Percentiles rank a stretch among this genome's conserved stretches.
Conservation (phyloP, 179 eudicot species). For the Monotropa hypopitys region DNA sequence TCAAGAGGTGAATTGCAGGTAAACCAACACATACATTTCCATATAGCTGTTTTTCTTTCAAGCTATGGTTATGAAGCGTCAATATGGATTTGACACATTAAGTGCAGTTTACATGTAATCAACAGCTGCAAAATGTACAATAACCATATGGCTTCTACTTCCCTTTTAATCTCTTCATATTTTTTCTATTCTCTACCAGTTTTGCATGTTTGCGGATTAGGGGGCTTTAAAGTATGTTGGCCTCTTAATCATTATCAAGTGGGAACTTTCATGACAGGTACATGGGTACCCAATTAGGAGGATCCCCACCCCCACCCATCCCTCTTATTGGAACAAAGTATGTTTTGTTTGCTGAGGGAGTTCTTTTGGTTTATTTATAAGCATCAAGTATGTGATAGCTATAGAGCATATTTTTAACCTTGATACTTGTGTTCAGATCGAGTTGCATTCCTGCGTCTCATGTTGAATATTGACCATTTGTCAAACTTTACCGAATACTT, state of each 20-base stretch:
- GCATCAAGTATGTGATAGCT: not conserved
- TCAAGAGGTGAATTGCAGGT: constrained; percentile 98
- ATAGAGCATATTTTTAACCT: not conserved
- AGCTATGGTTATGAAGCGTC: not conserved
- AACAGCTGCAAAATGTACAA: not conserved
- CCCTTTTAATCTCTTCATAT: not conserved
- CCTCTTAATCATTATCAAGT: not conserved
- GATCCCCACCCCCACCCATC: not conserved
- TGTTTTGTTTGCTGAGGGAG: not conserved
- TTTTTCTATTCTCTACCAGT: not conserved
- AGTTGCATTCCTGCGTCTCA: not conserved
- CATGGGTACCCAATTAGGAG: not conserved
- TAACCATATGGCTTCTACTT: not conserved
- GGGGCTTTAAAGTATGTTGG: not conserved
- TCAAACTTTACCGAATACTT: not conserved
- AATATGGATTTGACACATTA: not conserved
- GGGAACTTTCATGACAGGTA: not conserved
- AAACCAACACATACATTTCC: not conserved
- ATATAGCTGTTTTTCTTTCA: not conserved
- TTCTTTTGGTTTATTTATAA: not conserved
- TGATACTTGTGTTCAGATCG: not conserved
- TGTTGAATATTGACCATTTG: not conserved
- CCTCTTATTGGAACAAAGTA: not conserved
- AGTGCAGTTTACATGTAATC: not conserved
- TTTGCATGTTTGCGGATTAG: not conserved